A percentile compares a stretch with the other conserved stretches of the same genome.
phyloP scores from a whole-genome alignment of 1,284 basidiomycete species.

The Cryptococcus neoformans region DNA sequence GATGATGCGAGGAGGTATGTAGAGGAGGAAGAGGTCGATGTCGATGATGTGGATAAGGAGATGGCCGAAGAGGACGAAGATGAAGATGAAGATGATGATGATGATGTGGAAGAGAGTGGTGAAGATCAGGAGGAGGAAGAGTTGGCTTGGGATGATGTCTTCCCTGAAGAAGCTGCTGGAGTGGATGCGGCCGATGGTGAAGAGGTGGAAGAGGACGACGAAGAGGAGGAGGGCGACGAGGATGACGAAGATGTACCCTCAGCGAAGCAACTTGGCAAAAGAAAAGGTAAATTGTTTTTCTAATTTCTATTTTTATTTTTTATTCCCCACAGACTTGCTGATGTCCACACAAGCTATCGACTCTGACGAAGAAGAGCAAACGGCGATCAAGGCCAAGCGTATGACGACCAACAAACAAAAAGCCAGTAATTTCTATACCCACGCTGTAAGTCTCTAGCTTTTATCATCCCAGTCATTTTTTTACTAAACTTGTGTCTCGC shows the following conservation, averaged over 20 bases:
- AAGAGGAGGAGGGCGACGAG: slow-evolving; percentile 31
- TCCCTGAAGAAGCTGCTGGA: slow-evolving; percentile 49
- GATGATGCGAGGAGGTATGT: slow-evolving; percentile 48
- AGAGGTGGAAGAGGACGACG: slow-evolving; percentile 47
- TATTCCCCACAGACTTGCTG: slow-evolving; percentile 4
- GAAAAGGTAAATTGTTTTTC: slow-evolving; percentile 12
- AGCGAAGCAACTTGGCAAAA: slow-evolving; percentile 16
- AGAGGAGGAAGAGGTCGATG: slow-evolving; percentile 42
- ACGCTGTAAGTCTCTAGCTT: slow-evolving; percentile 40
- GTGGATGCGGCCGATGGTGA: slow-evolving; percentile 33
- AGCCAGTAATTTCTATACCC: slow-evolving; percentile 85
- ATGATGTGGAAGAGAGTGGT: slow-evolving; percentile 27
- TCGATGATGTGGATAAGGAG: slow-evolving; percentile 25
- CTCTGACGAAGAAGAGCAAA: slow-evolving; percentile 6
- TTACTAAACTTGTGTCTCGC: too few species aligned
- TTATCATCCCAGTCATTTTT: too few species aligned
- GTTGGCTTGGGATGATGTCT: slow-evolving; percentile 82
- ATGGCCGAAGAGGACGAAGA: slow-evolving; percentile 46
- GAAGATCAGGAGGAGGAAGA: slow-evolving; percentile 53
- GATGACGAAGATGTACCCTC: slow-evolving; percentile 25
- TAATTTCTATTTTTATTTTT: not conserved
- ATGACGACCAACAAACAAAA: slow-evolving; percentile 95
- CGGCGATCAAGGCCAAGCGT: slow-evolving; percentile 61
- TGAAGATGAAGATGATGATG: slow-evolving; percentile 53
- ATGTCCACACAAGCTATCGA: slow-evolving; percentile 12